Evolutionary conservation across 1,284 basidiomycete genomes (phyloP), one percentile per base, ranked within the genome.

Genomic region (Apiotrichum gracile): DNA sequence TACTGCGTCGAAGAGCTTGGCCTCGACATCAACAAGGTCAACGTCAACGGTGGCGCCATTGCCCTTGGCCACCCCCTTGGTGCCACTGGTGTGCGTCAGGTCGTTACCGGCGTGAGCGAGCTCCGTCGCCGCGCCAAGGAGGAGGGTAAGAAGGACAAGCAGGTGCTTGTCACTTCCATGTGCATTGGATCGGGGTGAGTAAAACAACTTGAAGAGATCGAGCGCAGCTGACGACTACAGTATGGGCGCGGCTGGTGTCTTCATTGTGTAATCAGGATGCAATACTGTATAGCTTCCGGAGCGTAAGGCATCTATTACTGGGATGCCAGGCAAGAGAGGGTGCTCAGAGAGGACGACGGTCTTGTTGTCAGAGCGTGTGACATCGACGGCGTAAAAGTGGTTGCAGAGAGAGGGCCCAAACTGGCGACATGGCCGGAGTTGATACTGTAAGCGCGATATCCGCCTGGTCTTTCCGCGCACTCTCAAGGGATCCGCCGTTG

Each of bases 1-100:
- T 90, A 92, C 72, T 83, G 82, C 51, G 76, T 88, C 27, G 83
- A 85, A 57, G 77, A 82, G 64, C 80, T 94, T 19, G 80, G 79
- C 22, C 77, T 93, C 55, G 81, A 84, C 21, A 81, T 80, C 55
- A 82, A 84, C 65, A 90, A 88, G 78, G 85, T 91, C 34, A 91
- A 92, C 64, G 85, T 88, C 13, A 88, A 90, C 59, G 90, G 90
- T 31, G 89, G 91, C 24, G 58, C 46, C 19, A 59, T 59, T 22
- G 58, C 58, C 16, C 58, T 59, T 37, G 58, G 58, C 42, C 58
- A 59, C 51, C 58, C 57, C 8, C 54, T 59, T 37, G 62, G 62
- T 31, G 53, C 52, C 29, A 58, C 57, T 16, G 64, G 64, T 43
- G 62, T 65, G 17, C 58, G 64, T 45, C 64, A 63, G 54, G 62